Conservation (phyloP, 768 basidiomycete genomes). For the Trametes punicea region DNA sequence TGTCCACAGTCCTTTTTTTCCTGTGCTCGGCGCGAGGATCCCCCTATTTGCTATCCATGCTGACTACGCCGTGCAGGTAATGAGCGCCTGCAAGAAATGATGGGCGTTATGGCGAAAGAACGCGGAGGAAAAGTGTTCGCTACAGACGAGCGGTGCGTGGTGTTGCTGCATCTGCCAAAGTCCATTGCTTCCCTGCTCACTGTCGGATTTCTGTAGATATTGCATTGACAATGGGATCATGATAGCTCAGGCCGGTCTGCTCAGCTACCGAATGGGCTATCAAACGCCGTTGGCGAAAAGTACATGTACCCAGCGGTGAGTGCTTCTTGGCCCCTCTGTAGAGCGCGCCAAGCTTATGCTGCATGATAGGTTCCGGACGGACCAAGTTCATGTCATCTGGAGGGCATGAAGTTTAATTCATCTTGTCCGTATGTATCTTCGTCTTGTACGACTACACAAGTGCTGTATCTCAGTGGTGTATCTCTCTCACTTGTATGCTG, state of each 20-base stretch:
- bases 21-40: background rate
- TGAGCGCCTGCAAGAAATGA: conserved; percentile 94
- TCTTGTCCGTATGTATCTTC: too few species aligned
- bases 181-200: background rate
- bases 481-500: too few species aligned
- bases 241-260: conserved; percentile 97
- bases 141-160: conserved; percentile 88
- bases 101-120: conserved; percentile 95
- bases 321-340: background rate
- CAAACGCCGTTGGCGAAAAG: conserved; percentile 74
- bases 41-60: background rate
- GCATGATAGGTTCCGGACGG: conserved; percentile 78
- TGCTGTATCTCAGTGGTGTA: too few species aligned
- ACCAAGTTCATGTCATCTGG: conserved; percentile 92
- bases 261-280: conserved; percentile 89
- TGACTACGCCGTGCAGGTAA: conserved; percentile 56
- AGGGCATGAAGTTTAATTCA: conserved; percentile 50
- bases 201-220: conserved; percentile 51
- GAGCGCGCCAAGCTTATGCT: background rate
- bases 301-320: conserved; percentile 88
- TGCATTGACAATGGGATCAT: conserved; percentile 99
- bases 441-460: too few species aligned
- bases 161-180: background rate
- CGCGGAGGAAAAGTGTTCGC: conserved; percentile 88
- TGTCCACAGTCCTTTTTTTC: background rate